phyloP scores from a whole-genome alignment of 2,329 filamentous ascomycete genomes.

The Neofusicoccum ribis region DNA sequence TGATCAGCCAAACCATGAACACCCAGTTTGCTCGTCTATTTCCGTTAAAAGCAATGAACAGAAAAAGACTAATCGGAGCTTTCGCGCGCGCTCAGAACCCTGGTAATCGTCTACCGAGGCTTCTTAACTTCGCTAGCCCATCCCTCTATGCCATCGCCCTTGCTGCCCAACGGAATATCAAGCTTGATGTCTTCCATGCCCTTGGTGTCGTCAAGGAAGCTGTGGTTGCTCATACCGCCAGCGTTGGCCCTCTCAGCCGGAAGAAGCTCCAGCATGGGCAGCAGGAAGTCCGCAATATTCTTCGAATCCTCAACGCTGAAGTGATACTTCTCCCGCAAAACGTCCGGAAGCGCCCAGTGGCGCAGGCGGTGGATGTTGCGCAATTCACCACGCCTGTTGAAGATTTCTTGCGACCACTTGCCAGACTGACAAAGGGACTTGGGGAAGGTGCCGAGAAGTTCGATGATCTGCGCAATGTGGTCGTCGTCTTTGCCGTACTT shows the following conservation, averaged over 20 bases:
- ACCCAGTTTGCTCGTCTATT: slow-evolving; percentile 20
- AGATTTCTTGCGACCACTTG: slow-evolving; percentile 98
- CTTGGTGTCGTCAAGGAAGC: slow-evolving; percentile 79
- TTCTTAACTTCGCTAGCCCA: slow-evolving; percentile 86
- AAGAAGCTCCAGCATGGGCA: slow-evolving; percentile 86
- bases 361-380: slow-evolving; percentile 95
- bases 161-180: slow-evolving; percentile 74
- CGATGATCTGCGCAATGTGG: slow-evolving; percentile 98
- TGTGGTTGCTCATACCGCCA: slow-evolving; percentile 86
- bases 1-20: slow-evolving; percentile 17
- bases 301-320: slow-evolving; percentile 81
- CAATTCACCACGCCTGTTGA: slow-evolving; percentile 95
- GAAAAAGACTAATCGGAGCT: slow-evolving; percentile 17
- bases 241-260: slow-evolving; percentile 91
- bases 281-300: slow-evolving; percentile 77
- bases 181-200: slow-evolving; percentile 84
- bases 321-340: slow-evolving; percentile 94
- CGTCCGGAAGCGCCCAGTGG: slow-evolving; percentile 93
- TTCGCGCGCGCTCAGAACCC: neutral
- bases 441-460: slow-evolving; percentile 89
- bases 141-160: slow-evolving; percentile 89
- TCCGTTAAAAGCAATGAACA: slow-evolving; percentile 11
- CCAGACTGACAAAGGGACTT: slow-evolving; percentile 88
- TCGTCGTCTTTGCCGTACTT: slow-evolving; percentile 99
- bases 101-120: slow-evolving; percentile 25